These are phyloP conservation scores for Backusella tarrabulga DNA, from an alignment of 192 early-diverging fungal genomes.

Conservation along the genomic window DNA sequence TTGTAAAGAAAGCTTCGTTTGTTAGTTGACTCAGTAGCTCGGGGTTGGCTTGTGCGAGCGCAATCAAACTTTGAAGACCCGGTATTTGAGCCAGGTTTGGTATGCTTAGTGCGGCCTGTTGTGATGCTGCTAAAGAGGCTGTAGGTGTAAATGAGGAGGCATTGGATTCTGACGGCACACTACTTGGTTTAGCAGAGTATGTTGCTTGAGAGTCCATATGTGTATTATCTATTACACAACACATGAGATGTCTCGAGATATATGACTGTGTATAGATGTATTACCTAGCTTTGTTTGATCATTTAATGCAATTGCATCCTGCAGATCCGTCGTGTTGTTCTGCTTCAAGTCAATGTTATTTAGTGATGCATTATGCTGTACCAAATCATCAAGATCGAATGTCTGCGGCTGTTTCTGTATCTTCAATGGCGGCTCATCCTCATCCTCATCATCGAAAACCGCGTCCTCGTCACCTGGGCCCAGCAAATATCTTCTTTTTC, in stretches of 20 bases:
- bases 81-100: constrained; percentile 13
- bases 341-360: background rate
- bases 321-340: constrained; percentile 5
- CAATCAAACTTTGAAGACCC: constrained; percentile 18
- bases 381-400: background rate
- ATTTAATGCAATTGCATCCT: constrained; percentile 26
- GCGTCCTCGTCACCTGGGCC: constrained; percentile 31
- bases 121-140: background rate
- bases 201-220: background rate
- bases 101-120: background rate
- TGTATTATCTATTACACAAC: background rate
- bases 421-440: constrained; percentile 10
- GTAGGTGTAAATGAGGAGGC: background rate
- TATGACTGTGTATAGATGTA: too few relatives aligned
- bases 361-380: background rate
- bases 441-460: constrained; percentile 1
- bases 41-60: constrained; percentile 23
- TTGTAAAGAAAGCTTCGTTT: constrained; percentile 2
- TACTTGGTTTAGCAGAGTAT: too few relatives aligned
- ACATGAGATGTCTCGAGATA: background rate
- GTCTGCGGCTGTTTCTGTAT: background rate
- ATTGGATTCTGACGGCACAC: background rate
- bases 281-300: constrained; percentile 15
- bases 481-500: constrained; percentile 45
- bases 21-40: constrained; percentile 21